Evolutionary conservation across 352 stramenopile species (phyloP).

Genomic region (Phytopythium sindhum): DNA sequence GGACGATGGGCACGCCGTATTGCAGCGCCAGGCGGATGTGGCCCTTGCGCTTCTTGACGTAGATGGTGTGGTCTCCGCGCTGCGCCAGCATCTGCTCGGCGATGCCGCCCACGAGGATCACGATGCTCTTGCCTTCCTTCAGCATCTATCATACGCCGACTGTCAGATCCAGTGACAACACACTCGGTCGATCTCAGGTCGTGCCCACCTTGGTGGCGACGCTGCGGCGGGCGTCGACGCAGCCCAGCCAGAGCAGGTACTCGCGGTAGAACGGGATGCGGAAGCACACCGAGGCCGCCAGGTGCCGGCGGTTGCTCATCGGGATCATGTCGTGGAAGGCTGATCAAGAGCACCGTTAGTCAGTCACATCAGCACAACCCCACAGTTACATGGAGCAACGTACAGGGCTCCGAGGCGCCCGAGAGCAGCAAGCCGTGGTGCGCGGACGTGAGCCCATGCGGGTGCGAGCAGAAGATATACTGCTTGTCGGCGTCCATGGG

Average conservation of each 20-base stretch:
- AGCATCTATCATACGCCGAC: conserved; percentile 37
- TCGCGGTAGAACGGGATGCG: conserved; percentile 73
- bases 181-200: no score
- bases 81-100: conserved; percentile 82
- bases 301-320: conserved; percentile 55
- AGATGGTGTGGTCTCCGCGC: conserved; percentile 67
- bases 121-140: conserved; percentile 63
- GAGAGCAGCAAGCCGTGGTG: conserved; percentile 67
- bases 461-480: conserved; percentile 80
- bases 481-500: conserved; percentile 53
- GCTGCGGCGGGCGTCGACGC: conserved; percentile 62
- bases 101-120: conserved; percentile 80
- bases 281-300: conserved; percentile 76
- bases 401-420: conserved; percentile 55
- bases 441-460: conserved; percentile 66
- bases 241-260: conserved; percentile 73
- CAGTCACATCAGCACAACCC: background rate
- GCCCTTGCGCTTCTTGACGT: conserved; percentile 81
- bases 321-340: conserved; percentile 71
- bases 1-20: conserved; percentile 72
- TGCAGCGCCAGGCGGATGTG: conserved; percentile 75
- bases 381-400: conserved; percentile 6
- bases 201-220: conserved; percentile 48
- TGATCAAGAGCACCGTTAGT: conserved; percentile 12
- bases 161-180: background rate